A percentile compares a stretch with the other conserved stretches of the same genome.
phyloP scores from a whole-genome alignment of 768 basidiomycete species.

The Nidula microcarpa region DNA sequence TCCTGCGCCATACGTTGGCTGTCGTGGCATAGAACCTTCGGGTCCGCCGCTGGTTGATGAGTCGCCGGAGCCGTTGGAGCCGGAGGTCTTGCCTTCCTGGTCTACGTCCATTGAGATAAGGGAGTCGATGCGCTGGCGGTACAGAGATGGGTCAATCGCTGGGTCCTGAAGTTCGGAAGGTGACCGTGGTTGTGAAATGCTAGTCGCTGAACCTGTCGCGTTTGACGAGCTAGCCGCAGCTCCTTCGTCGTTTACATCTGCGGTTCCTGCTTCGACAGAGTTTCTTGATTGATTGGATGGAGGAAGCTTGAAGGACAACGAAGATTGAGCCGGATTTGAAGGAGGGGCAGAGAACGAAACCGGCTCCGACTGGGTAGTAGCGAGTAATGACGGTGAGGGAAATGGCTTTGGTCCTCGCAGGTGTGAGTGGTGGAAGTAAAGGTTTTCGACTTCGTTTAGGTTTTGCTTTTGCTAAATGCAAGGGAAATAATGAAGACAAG shows the following conservation, averaged over 20 bases:
- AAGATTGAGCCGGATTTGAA: slow-evolving; percentile 16
- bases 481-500: neutral
- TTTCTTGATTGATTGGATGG: neutral
- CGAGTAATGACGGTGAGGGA: slow-evolving; percentile 15
- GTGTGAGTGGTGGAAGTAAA: slow-evolving; percentile 76
- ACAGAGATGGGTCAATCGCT: neutral
- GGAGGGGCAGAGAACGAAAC: slow-evolving; percentile 7
- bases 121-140: neutral
- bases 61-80: neutral
- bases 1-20: too few relatives aligned
- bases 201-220: too few relatives aligned
- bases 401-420: slow-evolving; percentile 32
- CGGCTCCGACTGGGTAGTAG: slow-evolving; percentile 16
- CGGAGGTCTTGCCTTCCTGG: neutral
- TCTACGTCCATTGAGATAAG: neutral
- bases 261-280: too few relatives aligned
- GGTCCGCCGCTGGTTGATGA: too few relatives aligned
- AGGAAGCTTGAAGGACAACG: slow-evolving; percentile 20
- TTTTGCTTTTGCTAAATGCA: slow-evolving; percentile 65
- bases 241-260: too few relatives aligned
- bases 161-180: neutral
- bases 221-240: too few relatives aligned
- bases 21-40: too few relatives aligned
- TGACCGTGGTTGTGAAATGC: neutral
- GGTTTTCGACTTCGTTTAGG: slow-evolving; percentile 78